Conservation (phyloP, 139 green algal genomes). For the Picocystis salinarum region DNA sequence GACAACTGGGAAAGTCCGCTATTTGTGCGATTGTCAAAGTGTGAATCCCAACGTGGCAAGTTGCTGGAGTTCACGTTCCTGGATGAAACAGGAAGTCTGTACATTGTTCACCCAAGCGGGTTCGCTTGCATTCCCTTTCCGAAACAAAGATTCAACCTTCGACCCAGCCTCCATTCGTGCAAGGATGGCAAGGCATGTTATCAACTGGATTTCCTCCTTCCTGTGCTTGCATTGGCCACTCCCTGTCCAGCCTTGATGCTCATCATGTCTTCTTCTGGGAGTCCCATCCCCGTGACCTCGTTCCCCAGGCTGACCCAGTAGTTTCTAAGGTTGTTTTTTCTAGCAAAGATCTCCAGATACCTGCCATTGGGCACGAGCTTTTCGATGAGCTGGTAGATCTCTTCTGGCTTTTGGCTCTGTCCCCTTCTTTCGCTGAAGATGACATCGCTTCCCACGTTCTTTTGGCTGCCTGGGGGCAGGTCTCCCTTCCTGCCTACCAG, state of each 20-base stretch:
- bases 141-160: too few relatives aligned
- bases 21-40: too few relatives aligned
- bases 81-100: too few relatives aligned
- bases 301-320: conserved; percentile 84
- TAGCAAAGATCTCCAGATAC: background rate
- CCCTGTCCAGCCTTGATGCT: background rate
- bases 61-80: too few relatives aligned
- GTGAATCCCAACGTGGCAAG: too few relatives aligned
- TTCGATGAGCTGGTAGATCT: conserved; percentile 91
- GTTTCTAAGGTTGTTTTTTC: conserved; percentile 60
- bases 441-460: conserved; percentile 44
- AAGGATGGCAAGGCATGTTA: too few relatives aligned
- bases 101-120: too few relatives aligned
- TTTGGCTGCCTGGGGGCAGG: conserved; percentile 15
- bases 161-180: too few relatives aligned
- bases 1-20: too few relatives aligned
- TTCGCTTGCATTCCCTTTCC: too few relatives aligned
- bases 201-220: too few relatives aligned
- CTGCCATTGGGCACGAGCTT: conserved; percentile 59
- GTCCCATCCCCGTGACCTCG: conserved; percentile 61
- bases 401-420: conserved; percentile 86
- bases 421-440: conserved; percentile 70
- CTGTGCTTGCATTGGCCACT: too few relatives aligned
- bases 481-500: conserved; percentile 51
- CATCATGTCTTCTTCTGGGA: conserved; percentile 5